Conservation (phyloP, 768 basidiomycete species). For the Strobilomyces confusus region DNA sequence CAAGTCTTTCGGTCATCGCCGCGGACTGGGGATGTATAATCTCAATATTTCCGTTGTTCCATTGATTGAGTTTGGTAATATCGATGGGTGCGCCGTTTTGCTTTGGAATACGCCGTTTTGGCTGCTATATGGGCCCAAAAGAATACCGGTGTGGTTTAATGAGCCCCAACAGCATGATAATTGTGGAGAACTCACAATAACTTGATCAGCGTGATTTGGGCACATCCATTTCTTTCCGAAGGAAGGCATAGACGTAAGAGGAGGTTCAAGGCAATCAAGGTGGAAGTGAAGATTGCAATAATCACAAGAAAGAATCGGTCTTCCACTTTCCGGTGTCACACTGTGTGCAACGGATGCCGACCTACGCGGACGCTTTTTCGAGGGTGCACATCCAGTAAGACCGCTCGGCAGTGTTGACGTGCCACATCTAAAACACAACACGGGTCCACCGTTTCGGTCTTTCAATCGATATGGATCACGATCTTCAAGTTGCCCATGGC, state of each 20-base stretch:
- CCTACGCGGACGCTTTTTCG: constrained; percentile 53
- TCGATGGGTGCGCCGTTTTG: constrained; percentile 65
- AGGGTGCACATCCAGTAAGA: constrained; percentile 48
- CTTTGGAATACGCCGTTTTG: constrained; percentile 78
- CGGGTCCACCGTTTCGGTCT: constrained; percentile 76
- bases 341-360: constrained; percentile 38
- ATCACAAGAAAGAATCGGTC: constrained; percentile 88
- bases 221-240: constrained; percentile 98
- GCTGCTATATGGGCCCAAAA: constrained; percentile 45
- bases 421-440: constrained; percentile 91
- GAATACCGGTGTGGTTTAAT: background rate
- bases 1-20: constrained; percentile 43
- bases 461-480: constrained; percentile 84
- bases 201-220: constrained; percentile 90
- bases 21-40: constrained; percentile 66
- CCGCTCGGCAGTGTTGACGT: constrained; percentile 66
- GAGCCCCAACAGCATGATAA: background rate
- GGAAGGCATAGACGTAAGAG: constrained; percentile 79
- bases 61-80: constrained; percentile 65
- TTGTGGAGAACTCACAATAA: constrained; percentile 54
- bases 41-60: constrained; percentile 92
- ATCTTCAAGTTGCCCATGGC: constrained; percentile 86
- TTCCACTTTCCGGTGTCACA: constrained; percentile 52
- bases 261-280: constrained; percentile 92
- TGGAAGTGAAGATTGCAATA: constrained; percentile 96